Base-by-base conservation (phyloP, 23 red algal species). In the Gracilaria domingensis region DNA sequence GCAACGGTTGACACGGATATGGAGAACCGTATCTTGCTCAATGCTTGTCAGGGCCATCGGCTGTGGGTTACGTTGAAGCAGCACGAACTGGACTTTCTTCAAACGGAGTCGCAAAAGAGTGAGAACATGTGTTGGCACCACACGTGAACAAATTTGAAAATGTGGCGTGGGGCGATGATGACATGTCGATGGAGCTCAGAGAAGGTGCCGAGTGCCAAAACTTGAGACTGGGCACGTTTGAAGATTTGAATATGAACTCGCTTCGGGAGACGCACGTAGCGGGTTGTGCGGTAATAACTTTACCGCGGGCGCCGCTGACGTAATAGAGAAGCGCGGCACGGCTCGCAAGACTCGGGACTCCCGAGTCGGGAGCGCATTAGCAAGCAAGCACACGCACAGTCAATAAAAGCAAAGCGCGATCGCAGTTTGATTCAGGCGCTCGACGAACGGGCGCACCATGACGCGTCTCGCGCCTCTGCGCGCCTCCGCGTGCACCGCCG, bases 271-370 rank as follows among this genome's bases (percentile, higher is more conserved):
- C 24, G 24, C 59, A 62, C 59, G 24, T 55, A 62, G 59, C 9
- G 11, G 18, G 5, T 12, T 62, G 59, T 62, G 24, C 26, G 59
- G 59, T 62, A 62, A 62, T 62, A 25, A 62, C 26, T 2, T n/a
- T n/a, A n/a, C n/a, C n/a, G n/a, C n/a, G 0, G 0, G 59, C 24
- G 12, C 24, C 4, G 30, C 64, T 69, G 64, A 69, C 64, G 30
- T 69, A 34, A 69, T 69, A 69, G 64, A 37, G 59, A 64, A 64
- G 59, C 55, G 55, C 55, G 55, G n/a, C 55, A 59, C 20, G 14
- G 2, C 59, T 64, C 59, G 1, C 28, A 32, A 64, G 25, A 64
- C 59, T 64, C 13, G 8, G n/a, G n/a, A n/a, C n/a, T n/a, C n/a
- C n/a, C n/a, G n/a, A n/a, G n/a, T n/a, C n/a, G n/a, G n/a, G 24